These are phyloP conservation scores for Poterioochromonas sp. DNA, from an alignment of 352 stramenopile species.

Conservation along the genomic window DNA sequence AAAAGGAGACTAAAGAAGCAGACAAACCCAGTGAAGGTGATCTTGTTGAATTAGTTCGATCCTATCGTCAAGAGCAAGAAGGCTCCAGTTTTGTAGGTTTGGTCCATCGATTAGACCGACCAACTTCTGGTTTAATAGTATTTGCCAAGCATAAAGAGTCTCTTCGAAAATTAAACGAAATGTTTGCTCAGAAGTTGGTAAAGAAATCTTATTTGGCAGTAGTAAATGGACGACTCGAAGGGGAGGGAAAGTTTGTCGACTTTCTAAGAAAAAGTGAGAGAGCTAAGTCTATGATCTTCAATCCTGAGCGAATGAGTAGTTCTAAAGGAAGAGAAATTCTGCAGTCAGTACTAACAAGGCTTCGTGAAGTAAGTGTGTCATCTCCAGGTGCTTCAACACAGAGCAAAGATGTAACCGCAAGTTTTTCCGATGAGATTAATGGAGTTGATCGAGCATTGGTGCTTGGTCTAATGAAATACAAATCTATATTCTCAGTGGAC, in stretches of 20 bases:
- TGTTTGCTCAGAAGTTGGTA: background rate
- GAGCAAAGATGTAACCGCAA: background rate
- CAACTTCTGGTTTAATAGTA: background rate
- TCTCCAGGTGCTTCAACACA: background rate
- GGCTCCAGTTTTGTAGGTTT: conserved; percentile 25
- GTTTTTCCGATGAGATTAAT: background rate
- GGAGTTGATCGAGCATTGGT: too few species aligned
- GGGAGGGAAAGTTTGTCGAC: background rate
- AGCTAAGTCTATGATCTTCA: background rate
- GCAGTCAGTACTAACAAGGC: background rate
- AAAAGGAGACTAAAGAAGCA: too few species aligned
- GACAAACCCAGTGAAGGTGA: too few species aligned
- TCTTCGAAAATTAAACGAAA: background rate
- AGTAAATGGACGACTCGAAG: background rate
- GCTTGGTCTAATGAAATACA: too few species aligned
- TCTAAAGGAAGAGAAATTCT: background rate
- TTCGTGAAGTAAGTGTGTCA: background rate
- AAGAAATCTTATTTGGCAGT: background rate
- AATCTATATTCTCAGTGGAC: too few species aligned
- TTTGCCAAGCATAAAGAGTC: background rate
- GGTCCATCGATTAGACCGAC: conserved; percentile 2
- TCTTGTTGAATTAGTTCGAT: too few species aligned
- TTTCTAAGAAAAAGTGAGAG: background rate
- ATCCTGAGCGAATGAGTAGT: background rate
- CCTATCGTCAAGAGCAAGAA: too few species aligned